Percentiles rank a stretch among this genome's conserved stretches.
Conservation (phyloP, 805 yeast genomes). For the Metschnikowia baotianmanensis region DNA sequence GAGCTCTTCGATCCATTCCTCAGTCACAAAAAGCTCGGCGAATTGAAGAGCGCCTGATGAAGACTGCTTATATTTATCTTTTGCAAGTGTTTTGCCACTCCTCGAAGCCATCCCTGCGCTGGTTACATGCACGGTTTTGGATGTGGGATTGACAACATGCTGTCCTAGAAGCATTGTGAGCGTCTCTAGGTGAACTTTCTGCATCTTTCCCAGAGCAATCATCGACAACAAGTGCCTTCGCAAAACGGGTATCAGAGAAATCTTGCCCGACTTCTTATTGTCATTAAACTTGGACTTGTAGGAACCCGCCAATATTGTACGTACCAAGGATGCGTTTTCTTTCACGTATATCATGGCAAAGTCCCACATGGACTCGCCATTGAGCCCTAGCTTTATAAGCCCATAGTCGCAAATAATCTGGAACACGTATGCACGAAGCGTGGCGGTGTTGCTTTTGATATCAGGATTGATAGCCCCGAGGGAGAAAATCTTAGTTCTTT, state of each 20-base stretch:
- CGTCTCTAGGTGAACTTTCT: constrained; percentile 43
- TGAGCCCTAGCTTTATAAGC: constrained; percentile 52
- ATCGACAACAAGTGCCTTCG: constrained; percentile 52
- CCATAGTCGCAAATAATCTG: constrained; percentile 51
- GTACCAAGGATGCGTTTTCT: constrained; percentile 42
- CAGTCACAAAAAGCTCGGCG: constrained; percentile 52
- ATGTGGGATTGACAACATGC: constrained; percentile 19
- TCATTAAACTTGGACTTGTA: constrained; percentile 47
- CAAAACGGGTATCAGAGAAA: constrained; percentile 42
- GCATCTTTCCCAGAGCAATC: constrained; percentile 48
- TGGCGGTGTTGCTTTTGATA: constrained; percentile 50
- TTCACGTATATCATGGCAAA: constrained; percentile 53
- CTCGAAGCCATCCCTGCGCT: constrained; percentile 18
- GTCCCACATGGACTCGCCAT: constrained; percentile 64
- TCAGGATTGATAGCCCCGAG: constrained; percentile 73
- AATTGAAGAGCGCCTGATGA: constrained; percentile 32
- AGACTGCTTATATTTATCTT: constrained; percentile 21
- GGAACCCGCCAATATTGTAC: constrained; percentile 56
- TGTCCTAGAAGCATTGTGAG: constrained; percentile 49
- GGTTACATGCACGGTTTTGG: constrained; percentile 18
- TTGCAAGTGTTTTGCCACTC: constrained; percentile 20
- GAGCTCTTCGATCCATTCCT: constrained; percentile 56
- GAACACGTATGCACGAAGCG: constrained; percentile 50
- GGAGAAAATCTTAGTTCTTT: constrained; percentile 58
- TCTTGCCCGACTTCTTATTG: constrained; percentile 48